These are phyloP conservation scores for Chernovozyma aurita DNA, from an alignment of 1,139 yeast genomes.

Conservation along the genomic window DNA sequence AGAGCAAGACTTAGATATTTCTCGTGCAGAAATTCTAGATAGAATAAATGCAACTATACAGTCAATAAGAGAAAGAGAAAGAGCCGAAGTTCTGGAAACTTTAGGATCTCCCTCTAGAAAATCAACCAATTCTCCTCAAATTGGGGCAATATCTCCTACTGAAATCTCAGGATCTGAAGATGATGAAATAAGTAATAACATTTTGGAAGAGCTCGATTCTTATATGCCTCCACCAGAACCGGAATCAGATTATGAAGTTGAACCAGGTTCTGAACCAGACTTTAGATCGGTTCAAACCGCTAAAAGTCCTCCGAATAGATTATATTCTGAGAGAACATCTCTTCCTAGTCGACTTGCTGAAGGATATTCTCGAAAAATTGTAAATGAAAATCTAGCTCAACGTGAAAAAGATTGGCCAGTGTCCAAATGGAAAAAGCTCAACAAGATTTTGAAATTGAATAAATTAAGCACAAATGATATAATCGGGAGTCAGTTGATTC, in stretches of 20 bases:
- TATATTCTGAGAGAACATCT: no score
- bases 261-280: background rate
- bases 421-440: slow-evolving; percentile 21
- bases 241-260: background rate
- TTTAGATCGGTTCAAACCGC: background rate
- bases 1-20: slow-evolving; percentile 8
- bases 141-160: background rate
- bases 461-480: slow-evolving; percentile 17
- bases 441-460: slow-evolving; percentile 17
- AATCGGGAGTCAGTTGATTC: slow-evolving; percentile 18
- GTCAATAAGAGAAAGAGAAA: slow-evolving; percentile 12
- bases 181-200: slow-evolving; percentile 9
- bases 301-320: no score
- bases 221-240: slow-evolving; percentile 6
- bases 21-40: slow-evolving; percentile 16
- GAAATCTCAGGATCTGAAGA: slow-evolving; percentile 4
- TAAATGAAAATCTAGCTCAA: background rate
- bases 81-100: background rate
- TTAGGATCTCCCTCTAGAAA: slow-evolving; percentile 1
- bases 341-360: background rate
- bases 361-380: background rate
- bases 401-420: slow-evolving; percentile 19
- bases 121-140: background rate
- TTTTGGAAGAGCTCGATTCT: slow-evolving; percentile 21
- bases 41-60: slow-evolving; percentile 15